Base-by-base conservation (phyloP, 2,329 filamentous ascomycete genomes). In the Curvularia sp. region DNA sequence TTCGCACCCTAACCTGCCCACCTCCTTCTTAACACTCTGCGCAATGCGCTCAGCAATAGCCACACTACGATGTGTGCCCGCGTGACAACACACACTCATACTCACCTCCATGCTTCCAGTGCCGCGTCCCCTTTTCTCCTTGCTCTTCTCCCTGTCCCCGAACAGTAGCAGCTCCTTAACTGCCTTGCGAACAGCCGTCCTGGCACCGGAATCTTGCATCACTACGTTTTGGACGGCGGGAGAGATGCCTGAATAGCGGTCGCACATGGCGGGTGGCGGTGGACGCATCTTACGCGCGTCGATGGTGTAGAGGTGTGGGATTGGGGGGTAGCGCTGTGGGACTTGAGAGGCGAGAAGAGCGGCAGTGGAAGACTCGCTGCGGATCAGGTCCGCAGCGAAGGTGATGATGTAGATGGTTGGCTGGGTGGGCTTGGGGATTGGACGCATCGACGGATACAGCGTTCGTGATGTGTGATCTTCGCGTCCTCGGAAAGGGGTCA, bases 61-160 rank as follows among this genome's bases (percentile, higher is more conserved):
- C 18, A 75, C 72, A 60, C 72, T 75, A 12, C 72, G 66, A 62
- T 75, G 72, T 30, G 72, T 75, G 9, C 72, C 72, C 3, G 63
- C 57, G 28, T 53, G 46, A 54, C 72, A 75, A 42, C 68, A 70
- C 6, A 71, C 66, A 43, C 64, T 68, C 13, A 73, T 26, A 22
- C 57, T 56, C 1, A 59, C 53, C 9, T 59, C 57, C 35, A 42
- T 35, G 2, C 12, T 18, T 53, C 60, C 2, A 63, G 62, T 49
- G 61, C 61, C 33, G 13, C 46, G 12, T 26, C 41, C 22, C 46
- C 20, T 13, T 61, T 31, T 33, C 53, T n/a, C 42, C 35, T 31
- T 47, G n/a, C 28, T 15, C 15, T 51, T 42, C 35, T 49, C 48
- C 51, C n/a, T 20, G 9, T 33, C 30, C 1, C 59, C 58, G 41